A percentile compares a stretch with the other conserved stretches of the same genome.
These are phyloP conservation scores for Candida golubevii DNA, from an alignment of 805 yeast species.

Conservation along the genomic window DNA sequence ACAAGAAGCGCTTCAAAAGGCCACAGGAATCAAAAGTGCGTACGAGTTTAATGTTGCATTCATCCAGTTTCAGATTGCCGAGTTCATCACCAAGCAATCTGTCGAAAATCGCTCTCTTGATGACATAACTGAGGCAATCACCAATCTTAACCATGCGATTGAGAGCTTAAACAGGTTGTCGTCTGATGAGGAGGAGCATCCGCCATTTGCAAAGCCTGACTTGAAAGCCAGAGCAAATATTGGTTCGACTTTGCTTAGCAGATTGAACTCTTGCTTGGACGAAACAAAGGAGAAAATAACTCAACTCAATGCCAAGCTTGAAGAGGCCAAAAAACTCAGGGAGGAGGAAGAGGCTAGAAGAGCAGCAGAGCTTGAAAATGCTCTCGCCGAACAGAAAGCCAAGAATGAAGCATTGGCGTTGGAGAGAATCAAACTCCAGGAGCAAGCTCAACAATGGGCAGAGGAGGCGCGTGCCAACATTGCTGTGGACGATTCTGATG, in stretches of 20 bases:
- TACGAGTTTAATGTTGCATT: slow-evolving; percentile 77
- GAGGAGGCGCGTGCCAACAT: slow-evolving; percentile 38
- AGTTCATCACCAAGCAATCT: slow-evolving; percentile 59
- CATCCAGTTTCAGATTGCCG: slow-evolving; percentile 83
- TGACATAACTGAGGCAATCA: slow-evolving; percentile 54
- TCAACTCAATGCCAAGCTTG: slow-evolving; percentile 55
- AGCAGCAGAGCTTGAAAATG: slow-evolving; percentile 36
- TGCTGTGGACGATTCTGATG: slow-evolving; percentile 37
- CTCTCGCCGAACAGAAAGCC: slow-evolving; percentile 40
- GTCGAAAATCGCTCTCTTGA: slow-evolving; percentile 55
- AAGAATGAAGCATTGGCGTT: slow-evolving; percentile 41
- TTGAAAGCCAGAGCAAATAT: slow-evolving; percentile 80
- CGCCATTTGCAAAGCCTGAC: slow-evolving; percentile 79
- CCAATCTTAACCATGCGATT: slow-evolving; percentile 61
- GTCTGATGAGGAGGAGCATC: slow-evolving; percentile 45
- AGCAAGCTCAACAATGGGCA: slow-evolving; percentile 49
- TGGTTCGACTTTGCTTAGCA: slow-evolving; percentile 73
- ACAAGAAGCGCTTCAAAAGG: slow-evolving; percentile 45
- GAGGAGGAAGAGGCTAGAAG: slow-evolving; percentile 49
- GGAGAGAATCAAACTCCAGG: slow-evolving; percentile 47
- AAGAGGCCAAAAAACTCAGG: slow-evolving; percentile 64
- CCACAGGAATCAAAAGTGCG: slow-evolving; percentile 26
- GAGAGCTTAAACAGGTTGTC: slow-evolving; percentile 54
- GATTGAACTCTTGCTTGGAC: slow-evolving; percentile 62
- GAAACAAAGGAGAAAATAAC: slow-evolving; percentile 70